Evolutionary conservation across 176 grass and related monocot genomes (phyloP), one percentile per base, ranked within the genome.

Genomic region (Puccinellia tenuiflora): DNA sequence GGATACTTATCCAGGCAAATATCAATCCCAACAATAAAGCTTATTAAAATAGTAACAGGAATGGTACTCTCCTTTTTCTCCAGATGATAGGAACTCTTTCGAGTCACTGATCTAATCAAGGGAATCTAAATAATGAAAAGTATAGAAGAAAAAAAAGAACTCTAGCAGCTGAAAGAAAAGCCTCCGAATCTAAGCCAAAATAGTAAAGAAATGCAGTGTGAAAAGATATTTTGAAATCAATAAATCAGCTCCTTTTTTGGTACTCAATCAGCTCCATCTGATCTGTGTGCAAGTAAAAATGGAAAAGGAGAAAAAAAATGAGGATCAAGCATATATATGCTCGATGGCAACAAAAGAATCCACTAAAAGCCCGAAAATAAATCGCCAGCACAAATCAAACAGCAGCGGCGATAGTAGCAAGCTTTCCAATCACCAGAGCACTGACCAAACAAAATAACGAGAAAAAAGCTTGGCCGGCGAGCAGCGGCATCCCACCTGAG

Each of bases 401-500:
- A 75, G 59, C 84, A 79, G 66, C 65, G 48, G 72, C 57, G 43
- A 90, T 77, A 30, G 67, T 22, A 64, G 66, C 37, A 72, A 86
- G 53, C 52, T 81, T 77, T 90, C 42, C 45, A 66, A 73, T 73
- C 79, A 64, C 25, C 35, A 65, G 31, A 5, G 59, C 3, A n/a
- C 26, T 16, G 77, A 82, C 55, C 73, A 22, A 46, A 72, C 64
- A 64, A 81, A 24, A 53, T 34, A 84, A 18, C 8, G n/a, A 22
- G 4, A 2, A 3, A 43, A 5, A 80, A 24, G 71, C 18, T 73
- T 79, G 52, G 35, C 7, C 74, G 52, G 35, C 7, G 29, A 65
- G 34, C 16, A 52, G 39, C 31, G 20, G 34, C 64, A 14, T 48
- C 50, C 81, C 50, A 90, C 88, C 88, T 90, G 85, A 87, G 88